These are phyloP conservation scores for Starmerella bombi DNA, from an alignment of 805 yeast species.

Conservation along the genomic window DNA sequence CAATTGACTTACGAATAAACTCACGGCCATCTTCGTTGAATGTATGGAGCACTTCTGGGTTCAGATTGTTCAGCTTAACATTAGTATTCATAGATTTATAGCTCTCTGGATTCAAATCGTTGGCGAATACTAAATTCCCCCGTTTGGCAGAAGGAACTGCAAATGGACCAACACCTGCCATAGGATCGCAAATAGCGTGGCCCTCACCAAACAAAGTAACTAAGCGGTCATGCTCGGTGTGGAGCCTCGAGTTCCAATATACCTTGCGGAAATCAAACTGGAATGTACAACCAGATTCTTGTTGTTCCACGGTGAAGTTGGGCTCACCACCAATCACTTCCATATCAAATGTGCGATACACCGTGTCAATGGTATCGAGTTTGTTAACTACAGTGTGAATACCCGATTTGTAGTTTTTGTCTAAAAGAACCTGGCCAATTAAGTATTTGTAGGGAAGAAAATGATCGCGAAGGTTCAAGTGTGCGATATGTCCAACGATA, in stretches of 20 bases:
- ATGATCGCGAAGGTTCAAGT: slow-evolving; percentile 69
- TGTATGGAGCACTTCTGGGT: slow-evolving; percentile 39
- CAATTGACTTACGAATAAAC: slow-evolving; percentile 52
- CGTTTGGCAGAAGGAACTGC: slow-evolving; percentile 91
- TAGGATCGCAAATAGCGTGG: slow-evolving; percentile 80
- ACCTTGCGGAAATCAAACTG: slow-evolving; percentile 84
- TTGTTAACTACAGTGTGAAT: slow-evolving; percentile 86
- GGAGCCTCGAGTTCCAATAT: slow-evolving; percentile 92
- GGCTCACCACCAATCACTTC: slow-evolving; percentile 75
- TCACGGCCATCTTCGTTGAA: slow-evolving; percentile 72
- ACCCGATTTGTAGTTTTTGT: slow-evolving; percentile 52
- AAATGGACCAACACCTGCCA: slow-evolving; percentile 99
- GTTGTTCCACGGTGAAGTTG: slow-evolving; percentile 64
- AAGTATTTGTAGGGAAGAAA: slow-evolving; percentile 67
- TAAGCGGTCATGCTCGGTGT: slow-evolving; percentile 82
- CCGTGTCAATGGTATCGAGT: slow-evolving; percentile 70
- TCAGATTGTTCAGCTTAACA: slow-evolving; percentile 49
- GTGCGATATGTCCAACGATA: slow-evolving; percentile 91
- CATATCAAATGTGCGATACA: slow-evolving; percentile 87
- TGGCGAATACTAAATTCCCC: slow-evolving; percentile 68
- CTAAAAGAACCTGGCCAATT: slow-evolving; percentile 82
- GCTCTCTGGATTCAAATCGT: slow-evolving; percentile 85
- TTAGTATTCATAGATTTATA: slow-evolving; percentile 57
- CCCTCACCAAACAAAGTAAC: slow-evolving; percentile 47
- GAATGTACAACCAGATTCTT: slow-evolving; percentile 75